Percentiles rank a stretch among this genome's conserved stretches.
These are phyloP conservation scores for Anethum foeniculum DNA, from an alignment of 140 eudicot species.

Conservation along the genomic window DNA sequence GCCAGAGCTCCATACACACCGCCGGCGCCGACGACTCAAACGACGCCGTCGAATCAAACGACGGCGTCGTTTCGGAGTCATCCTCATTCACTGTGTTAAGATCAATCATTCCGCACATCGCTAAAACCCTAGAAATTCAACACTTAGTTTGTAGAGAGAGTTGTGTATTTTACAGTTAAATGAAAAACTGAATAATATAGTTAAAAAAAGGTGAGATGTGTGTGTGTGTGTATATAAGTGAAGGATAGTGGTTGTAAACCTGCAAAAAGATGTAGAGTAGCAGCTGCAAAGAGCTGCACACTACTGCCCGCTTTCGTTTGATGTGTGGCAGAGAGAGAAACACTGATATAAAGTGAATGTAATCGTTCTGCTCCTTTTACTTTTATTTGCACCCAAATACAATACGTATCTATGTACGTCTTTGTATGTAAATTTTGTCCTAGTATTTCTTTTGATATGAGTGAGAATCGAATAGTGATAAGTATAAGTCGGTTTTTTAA, in stretches of 20 bases:
- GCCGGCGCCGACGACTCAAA: slow-evolving; percentile 16
- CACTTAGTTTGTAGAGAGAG: no score
- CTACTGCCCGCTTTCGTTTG: slow-evolving; percentile 11
- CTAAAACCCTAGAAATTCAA: slow-evolving; percentile 21
- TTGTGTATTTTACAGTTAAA: no score
- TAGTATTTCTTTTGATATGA: no score
- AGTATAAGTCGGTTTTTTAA: no score
- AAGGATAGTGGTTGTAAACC: slow-evolving; percentile 14
- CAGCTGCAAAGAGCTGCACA: slow-evolving; percentile 32
- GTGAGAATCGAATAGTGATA: no score
- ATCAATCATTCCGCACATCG: slow-evolving; percentile 72
- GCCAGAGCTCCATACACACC: slow-evolving; percentile 94
- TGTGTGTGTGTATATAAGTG: background rate
- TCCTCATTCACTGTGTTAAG: slow-evolving; percentile 52
- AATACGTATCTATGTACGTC: no score
- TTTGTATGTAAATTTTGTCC: no score
- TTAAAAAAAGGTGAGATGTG: background rate
- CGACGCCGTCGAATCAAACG: slow-evolving; percentile 1
- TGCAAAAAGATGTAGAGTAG: slow-evolving; percentile 37
- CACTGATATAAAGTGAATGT: slow-evolving; percentile 13
- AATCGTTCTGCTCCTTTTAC: background rate
- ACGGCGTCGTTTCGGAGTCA: slow-evolving; percentile 39
- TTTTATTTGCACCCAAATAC: no score
- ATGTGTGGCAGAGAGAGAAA: slow-evolving; percentile 24
- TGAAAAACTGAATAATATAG: background rate